Evolutionary conservation across 768 basidiomycete genomes (phyloP).

Genomic region (Trametes maxima): DNA sequence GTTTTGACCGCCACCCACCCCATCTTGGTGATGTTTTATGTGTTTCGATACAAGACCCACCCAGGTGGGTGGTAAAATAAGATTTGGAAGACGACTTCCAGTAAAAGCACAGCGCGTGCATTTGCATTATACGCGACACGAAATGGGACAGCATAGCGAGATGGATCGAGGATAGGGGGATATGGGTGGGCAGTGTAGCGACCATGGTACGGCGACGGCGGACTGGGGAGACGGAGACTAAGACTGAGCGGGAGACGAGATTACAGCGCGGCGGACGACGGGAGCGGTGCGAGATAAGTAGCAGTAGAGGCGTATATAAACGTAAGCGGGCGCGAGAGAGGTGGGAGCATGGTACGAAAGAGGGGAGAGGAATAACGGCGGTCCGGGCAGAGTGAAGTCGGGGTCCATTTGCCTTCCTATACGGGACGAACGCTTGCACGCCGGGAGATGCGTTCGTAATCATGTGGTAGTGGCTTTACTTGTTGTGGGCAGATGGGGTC

Average conservation of each 20-base stretch:
- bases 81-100: background rate
- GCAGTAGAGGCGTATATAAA: background rate
- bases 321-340: background rate
- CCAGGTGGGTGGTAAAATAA: background rate
- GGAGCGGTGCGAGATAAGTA: background rate
- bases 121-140: background rate
- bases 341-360: background rate
- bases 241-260: background rate
- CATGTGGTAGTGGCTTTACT: background rate
- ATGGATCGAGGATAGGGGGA: background rate
- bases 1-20: no score
- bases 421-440: no score
- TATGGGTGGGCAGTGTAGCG: background rate
- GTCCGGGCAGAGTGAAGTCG: no score
- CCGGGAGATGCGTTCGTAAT: background rate
- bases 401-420: no score
- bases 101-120: conserved; percentile 1
- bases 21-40: no score
- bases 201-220: background rate
- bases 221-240: background rate
- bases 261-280: background rate
- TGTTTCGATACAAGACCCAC: background rate
- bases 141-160: background rate
- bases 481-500: background rate
- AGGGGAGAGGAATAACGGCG: no score